phyloP scores from a whole-genome alignment of 2,329 filamentous ascomycete species.

The Curvularia spicifera region DNA sequence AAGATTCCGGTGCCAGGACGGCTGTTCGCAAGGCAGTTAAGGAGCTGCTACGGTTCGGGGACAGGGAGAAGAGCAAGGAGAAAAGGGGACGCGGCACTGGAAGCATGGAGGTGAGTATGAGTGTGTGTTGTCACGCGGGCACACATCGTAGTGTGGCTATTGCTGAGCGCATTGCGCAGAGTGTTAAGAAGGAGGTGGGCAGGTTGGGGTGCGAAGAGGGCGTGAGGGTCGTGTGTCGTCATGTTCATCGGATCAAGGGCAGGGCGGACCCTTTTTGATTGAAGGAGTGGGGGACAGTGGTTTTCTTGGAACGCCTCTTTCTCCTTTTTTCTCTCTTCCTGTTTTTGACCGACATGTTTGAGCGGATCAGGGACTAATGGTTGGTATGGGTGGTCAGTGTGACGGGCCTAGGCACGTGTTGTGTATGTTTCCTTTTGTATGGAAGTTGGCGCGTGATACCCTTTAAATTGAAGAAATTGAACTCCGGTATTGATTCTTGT shows the following conservation, averaged over 20 bases:
- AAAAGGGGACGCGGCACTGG: conserved; percentile 14
- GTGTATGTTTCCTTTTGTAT: neutral
- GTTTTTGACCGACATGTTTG: neutral
- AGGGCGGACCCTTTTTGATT: conserved; percentile 29
- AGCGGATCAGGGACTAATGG: neutral
- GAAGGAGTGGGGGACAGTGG: neutral
- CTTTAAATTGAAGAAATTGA: conserved; percentile 12
- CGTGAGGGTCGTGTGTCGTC: conserved; percentile 33
- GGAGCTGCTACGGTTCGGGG: conserved; percentile 19
- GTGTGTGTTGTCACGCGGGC: conserved; percentile 35
- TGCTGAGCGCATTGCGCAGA: conserved; percentile 36
- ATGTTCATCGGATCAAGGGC: conserved; percentile 39
- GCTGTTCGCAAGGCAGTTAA: conserved; percentile 21
- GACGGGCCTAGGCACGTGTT: neutral
- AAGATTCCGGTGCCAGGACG: conserved; percentile 21
- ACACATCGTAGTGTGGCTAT: conserved; percentile 44
- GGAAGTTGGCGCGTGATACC: conserved; percentile 6
- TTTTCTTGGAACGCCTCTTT: neutral
- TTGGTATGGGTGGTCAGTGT: neutral
- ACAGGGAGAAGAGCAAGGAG: conserved; percentile 2
- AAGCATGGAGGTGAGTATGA: conserved; percentile 18
- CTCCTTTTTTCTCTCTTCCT: neutral
- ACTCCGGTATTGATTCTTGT: conserved; percentile 28
- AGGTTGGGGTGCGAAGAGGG: conserved; percentile 18
- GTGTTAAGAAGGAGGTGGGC: conserved; percentile 24